Evolutionary conservation across 352 stramenopile species (phyloP), one percentile per base, ranked within the genome.

Genomic region (Pythium dissimile): DNA sequence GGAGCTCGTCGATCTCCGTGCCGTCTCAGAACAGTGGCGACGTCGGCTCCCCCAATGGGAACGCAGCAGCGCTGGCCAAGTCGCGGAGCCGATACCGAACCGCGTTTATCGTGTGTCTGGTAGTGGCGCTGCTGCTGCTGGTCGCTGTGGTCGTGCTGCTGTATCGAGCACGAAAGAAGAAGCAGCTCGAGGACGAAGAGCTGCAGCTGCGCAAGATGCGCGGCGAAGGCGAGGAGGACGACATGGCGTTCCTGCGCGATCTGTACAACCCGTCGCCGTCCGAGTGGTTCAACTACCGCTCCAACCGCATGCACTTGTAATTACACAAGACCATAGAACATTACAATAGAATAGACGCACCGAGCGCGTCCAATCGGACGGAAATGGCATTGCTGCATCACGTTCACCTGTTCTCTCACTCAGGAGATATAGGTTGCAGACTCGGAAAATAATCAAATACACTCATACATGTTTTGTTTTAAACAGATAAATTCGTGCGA

Each of bases 211-310:
- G 62, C 8, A 38, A 56, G 31, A n/a, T 69, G 35, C 62, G 62
- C 3, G 53, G 48, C 27, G 62, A 69, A 24, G 35, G 7, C 5
- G 54, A 64, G 20, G 27, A 46, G 5, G 55, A 69, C 42, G 54
- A 69, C 20, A 53, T 64, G 42, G 62, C 60, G 28, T 64, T 69
- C 20, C 28, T 69, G 13, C 44, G 54, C 7, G 62, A 64, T 21
- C 38, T 69, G 21, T 64, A 61, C 48, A 57, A 60, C 30, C 49
- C 53, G 23, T 69, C 62, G 21, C 62, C 62, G 42, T 58, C 54
- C n/a, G 55, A 64, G 28, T 69, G 62, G 62, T 68, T 68, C 48
- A 62, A 67, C 41, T 69, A 64, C 34, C 54, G 45, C 1, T 68
- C 60, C 12, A 63, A 62, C 45, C 60, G 54, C 38, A 38, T 68